Evolutionary conservation across 2,329 filamentous ascomycete genomes (phyloP), one percentile per base, ranked within the genome.

Genomic region (Botryotinia convoluta): DNA sequence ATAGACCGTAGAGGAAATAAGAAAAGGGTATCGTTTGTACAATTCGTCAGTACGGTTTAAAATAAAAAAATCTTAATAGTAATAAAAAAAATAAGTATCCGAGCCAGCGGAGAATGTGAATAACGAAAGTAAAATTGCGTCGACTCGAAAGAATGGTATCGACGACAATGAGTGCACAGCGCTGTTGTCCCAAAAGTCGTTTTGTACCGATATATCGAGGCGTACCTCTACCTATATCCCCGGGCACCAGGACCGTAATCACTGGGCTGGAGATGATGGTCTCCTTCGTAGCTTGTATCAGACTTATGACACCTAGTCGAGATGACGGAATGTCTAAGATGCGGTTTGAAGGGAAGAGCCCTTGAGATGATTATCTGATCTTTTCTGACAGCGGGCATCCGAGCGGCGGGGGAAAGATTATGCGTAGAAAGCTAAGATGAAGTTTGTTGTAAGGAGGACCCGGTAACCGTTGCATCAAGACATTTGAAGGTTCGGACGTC

Each of bases 341-440:
- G 81, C 81, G 79, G 78, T 81, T 82, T 81, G 81, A 84, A 83
- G 81, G 79, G 84, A 83, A 76, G 74, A 80, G 84, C 84, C 85
- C 85, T 86, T 76, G 83, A 84, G 83, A 84, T 84, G 78, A 81
- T 81, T 78, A 85, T 86, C 82, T 82, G 84, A 84, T 87, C 84
- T 86, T 86, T 85, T 78, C 83, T 83, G 81, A 84, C 83, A 82
- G 85, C 83, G 80, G 83, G 86, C 87, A 89, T 88, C 82, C 84
- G 86, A 84, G 83, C 86, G 84, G 70, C 62, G 70, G 61, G 61
- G 48, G 39, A 37, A 29, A 44, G 57, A 68, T 72, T 64, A 51
- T 29, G 69, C 42, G 57, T 48, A 29, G 42, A 29, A 54, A 67
- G 70, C 9, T 72, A 39, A 45, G 70, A 72, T 68, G 70, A 67